Percentiles rank a stretch among this genome's conserved stretches.
Conservation (phyloP, 345 rosid genomes). For the Sonneratia caseolaris region DNA sequence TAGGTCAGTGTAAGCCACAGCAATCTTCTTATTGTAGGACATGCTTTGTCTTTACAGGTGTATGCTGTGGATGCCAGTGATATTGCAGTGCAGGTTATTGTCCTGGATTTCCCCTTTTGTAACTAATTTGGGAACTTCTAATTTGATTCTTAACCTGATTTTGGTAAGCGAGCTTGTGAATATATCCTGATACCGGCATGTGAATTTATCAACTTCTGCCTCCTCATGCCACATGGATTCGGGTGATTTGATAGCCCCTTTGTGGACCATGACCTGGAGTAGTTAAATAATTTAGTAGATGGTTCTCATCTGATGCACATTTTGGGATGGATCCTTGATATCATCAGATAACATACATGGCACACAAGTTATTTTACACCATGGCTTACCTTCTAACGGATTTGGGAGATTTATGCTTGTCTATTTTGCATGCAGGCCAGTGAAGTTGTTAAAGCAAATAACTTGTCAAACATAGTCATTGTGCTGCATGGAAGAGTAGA, state of each 20-base stretch:
- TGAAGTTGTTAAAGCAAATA: slow-evolving; percentile 95
- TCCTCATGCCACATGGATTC: neutral
- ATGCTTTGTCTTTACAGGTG: slow-evolving; percentile 43
- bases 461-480: slow-evolving; percentile 65
- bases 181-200: neutral
- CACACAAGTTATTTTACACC: neutral
- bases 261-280: neutral
- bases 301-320: neutral
- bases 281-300: neutral
- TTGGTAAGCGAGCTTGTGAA: neutral
- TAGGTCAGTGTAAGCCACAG: neutral
- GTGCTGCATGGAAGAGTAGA: slow-evolving; percentile 95
- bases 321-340: neutral
- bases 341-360: neutral
- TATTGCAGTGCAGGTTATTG: slow-evolving; percentile 74
- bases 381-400: neutral
- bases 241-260: neutral
- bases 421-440: slow-evolving; percentile 45
- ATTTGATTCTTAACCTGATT: neutral
- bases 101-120: neutral
- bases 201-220: neutral
- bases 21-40: neutral
- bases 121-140: neutral
- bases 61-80: slow-evolving; percentile 98
- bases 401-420: neutral